Percentiles rank a stretch among this genome's conserved stretches.
phyloP scores from a whole-genome alignment of 768 basidiomycete species.

The Leccinum sublutescens region DNA sequence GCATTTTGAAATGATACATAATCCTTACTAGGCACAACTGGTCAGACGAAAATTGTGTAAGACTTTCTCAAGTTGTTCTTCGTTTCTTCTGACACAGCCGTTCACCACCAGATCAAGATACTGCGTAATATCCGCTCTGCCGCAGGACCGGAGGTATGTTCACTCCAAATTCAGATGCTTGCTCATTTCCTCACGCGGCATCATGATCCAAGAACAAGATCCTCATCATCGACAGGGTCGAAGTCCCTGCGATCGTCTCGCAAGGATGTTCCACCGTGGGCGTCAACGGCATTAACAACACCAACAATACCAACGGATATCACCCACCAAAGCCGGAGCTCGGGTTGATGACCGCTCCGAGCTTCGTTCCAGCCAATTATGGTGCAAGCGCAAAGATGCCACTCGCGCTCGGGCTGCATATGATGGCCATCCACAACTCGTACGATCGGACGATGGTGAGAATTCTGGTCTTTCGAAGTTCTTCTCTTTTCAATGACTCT shows the following conservation, averaged over 20 bases:
- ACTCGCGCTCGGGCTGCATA: neutral
- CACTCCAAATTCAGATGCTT: no score
- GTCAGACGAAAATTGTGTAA: neutral
- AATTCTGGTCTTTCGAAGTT: neutral
- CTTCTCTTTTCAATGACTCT: neutral
- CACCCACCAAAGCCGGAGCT: neutral
- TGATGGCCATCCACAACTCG: neutral
- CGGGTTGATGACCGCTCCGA: neutral
- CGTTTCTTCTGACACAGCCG: neutral
- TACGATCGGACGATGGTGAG: neutral
- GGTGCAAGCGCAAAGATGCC: neutral
- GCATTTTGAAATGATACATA: neutral
- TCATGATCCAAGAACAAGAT: neutral
- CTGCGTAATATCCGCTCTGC: neutral
- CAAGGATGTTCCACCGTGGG: neutral
- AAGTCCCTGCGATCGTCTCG: neutral
- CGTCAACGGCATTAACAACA: neutral
- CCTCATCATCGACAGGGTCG: neutral
- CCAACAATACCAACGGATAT: neutral
- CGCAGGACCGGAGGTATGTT: no score
- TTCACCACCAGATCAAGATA: neutral
- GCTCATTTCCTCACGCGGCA: no score
- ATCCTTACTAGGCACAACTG: neutral
- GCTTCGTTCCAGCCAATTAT: neutral
- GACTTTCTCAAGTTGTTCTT: neutral